Evolutionary conservation across 2,329 filamentous ascomycete species (phyloP), one percentile per base, ranked within the genome.

Genomic region (Paraphaeosphaeria sporulosa): DNA sequence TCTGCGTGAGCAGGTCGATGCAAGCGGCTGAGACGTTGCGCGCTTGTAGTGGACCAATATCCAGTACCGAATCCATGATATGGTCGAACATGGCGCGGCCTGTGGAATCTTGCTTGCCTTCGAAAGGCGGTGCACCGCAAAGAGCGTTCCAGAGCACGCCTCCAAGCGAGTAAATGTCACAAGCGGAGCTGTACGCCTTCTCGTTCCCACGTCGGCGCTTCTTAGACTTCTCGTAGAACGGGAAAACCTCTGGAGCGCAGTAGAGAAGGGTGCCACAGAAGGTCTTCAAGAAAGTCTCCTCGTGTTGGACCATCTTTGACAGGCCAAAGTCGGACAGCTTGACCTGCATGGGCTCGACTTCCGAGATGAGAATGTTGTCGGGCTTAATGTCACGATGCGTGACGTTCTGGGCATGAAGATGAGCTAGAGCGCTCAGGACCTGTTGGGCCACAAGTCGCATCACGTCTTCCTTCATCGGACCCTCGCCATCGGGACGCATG

Each of bases 331-430:
- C 95, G 0, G 95, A 97, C 15, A 99, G 83, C 78, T 99, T 98
- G 69, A 98, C 90, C 15, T 87, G 83, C 51, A 97, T 86, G 0
- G 94, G 93, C 6, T 89, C 82, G 10, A 87, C 76, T 0, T 88
- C 89, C 12, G 89, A 84, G 66, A 98, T 91, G 43, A 99, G 84
- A 62, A 99, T 97, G 72, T 99, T 99, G 82, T 99, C 95, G 0
- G 95, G 95, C 75, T 99, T 99, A 73, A 99, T 93, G 77, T 99
- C 95, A n/a, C 95, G 90, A 79, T 99, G 95, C 0, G 94, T 98
- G 69, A 99, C 97, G 72, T 90, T 93, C 70, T 91, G 90, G 55
- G 85, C 83, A 76, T 99, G 95, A 9, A 99, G 83, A 75, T 99
- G 97, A 32, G 88, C 88, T 55, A 99, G 81, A 1, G 94, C 94